These are phyloP conservation scores for Magnaporthales sp. DNA, from an alignment of 2,329 filamentous ascomycete genomes.

Conservation along the genomic window DNA sequence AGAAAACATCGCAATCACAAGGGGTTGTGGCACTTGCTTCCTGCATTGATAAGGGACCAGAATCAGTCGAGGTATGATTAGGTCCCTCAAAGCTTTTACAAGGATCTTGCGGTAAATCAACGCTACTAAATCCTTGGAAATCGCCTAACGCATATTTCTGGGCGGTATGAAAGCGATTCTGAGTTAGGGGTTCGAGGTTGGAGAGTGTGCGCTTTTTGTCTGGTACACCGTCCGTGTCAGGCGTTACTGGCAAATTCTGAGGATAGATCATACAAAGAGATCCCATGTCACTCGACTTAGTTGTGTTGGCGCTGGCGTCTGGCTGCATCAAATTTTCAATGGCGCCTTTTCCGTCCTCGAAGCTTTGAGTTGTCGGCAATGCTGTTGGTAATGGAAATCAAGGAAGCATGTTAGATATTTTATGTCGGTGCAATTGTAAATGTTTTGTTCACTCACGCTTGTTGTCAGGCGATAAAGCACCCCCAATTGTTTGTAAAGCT, in stretches of 20 bases:
- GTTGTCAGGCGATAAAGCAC: slow-evolving; percentile 27
- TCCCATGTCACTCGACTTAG: slow-evolving; percentile 11
- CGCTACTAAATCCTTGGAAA: too few species aligned
- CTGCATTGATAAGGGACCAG: too few species aligned
- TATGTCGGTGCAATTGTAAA: neutral
- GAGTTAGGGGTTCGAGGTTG: slow-evolving; percentile 16
- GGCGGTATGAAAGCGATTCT: too few species aligned
- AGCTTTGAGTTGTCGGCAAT: slow-evolving; percentile 18
- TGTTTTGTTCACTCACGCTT: slow-evolving; percentile 29
- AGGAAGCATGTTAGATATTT: slow-evolving; percentile 15
- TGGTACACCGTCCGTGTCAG: slow-evolving; percentile 25
- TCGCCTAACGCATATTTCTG: too few species aligned
- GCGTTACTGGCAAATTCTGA: slow-evolving; percentile 5
- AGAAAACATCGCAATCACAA: too few species aligned
- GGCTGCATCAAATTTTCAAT: too few species aligned
- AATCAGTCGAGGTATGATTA: too few species aligned
- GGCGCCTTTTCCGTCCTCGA: too few species aligned
- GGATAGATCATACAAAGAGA: slow-evolving; percentile 38
- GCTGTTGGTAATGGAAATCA: slow-evolving; percentile 23
- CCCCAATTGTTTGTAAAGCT: slow-evolving; percentile 28
- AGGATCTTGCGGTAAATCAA: too few species aligned
- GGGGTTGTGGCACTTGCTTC: too few species aligned
- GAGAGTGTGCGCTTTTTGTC: slow-evolving; percentile 34
- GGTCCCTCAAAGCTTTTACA: too few species aligned
- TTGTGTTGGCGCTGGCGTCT: slow-evolving; percentile 10